phyloP scores from a whole-genome alignment of 1,284 basidiomycete genomes.

The Amylostereum areolatum region DNA sequence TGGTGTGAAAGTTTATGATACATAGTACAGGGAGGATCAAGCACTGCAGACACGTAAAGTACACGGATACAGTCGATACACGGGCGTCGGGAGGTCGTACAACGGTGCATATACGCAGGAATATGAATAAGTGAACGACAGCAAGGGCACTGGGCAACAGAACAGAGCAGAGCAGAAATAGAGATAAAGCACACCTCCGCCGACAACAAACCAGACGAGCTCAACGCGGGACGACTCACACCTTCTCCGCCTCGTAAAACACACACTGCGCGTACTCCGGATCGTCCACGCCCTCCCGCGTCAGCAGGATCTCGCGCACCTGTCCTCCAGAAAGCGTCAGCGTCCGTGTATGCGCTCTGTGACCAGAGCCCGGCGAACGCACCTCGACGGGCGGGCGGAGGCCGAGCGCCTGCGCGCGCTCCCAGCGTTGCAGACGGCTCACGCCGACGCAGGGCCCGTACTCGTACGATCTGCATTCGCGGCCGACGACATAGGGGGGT shows the following conservation, averaged over 20 bases:
- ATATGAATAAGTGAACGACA: too few relatives aligned
- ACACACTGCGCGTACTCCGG: slow-evolving; percentile 42
- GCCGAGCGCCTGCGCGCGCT: slow-evolving; percentile 77
- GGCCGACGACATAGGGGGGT: slow-evolving; percentile 3
- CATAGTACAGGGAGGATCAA: too few relatives aligned
- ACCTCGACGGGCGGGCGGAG: slow-evolving; percentile 83
- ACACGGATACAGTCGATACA: too few relatives aligned
- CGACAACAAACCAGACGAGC: too few relatives aligned
- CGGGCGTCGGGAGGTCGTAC: too few relatives aligned
- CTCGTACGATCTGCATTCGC: slow-evolving; percentile 53
- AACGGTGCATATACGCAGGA: too few relatives aligned
- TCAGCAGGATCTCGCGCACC: slow-evolving; percentile 72
- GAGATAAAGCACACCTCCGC: slow-evolving; percentile 2
- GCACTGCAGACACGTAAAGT: too few relatives aligned
- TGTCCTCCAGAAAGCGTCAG: slow-evolving; percentile 22
- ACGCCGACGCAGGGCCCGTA: slow-evolving; percentile 87
- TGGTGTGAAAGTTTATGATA: too few relatives aligned
- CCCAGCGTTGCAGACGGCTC: slow-evolving; percentile 81
- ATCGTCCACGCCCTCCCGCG: slow-evolving; percentile 43
- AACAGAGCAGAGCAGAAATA: too few relatives aligned
- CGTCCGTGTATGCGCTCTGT: not conserved
- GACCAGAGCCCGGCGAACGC: slow-evolving; percentile 15
- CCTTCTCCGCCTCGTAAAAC: slow-evolving; percentile 34
- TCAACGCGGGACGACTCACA: too few relatives aligned
- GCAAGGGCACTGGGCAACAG: too few relatives aligned